Percentiles rank a stretch among this genome's conserved stretches.
These are phyloP conservation scores for Lactarius sp. DNA, from an alignment of 768 basidiomycete genomes.

Conservation along the genomic window DNA sequence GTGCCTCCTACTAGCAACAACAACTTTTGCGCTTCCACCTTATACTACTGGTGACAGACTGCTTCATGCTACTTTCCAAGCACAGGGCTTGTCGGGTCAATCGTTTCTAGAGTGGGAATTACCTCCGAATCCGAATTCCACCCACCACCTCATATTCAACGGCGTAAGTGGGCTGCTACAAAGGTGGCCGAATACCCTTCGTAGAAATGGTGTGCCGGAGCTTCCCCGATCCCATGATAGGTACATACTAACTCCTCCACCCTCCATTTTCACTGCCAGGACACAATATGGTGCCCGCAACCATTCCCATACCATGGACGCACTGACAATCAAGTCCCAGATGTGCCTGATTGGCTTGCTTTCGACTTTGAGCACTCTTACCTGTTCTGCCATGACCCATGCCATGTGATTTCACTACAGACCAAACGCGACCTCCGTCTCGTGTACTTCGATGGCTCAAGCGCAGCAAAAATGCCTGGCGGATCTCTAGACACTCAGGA, in stretches of 20 bases:
- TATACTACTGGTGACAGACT: conserved; percentile 23
- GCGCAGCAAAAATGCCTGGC: conserved; percentile 24
- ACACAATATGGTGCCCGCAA: too few relatives aligned
- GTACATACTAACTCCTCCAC: too few relatives aligned
- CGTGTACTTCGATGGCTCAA: conserved; percentile 21
- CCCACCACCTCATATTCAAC: conserved; percentile 35
- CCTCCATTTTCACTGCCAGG: too few relatives aligned
- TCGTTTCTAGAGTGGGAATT: conserved; percentile 12
- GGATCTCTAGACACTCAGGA: conserved; percentile 38
- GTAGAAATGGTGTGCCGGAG: conserved; percentile 5
- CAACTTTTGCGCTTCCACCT: conserved; percentile 3
- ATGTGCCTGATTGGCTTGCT: conserved; percentile 16
- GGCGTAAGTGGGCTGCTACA: conserved; percentile 35
- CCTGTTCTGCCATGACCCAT: not conserved
- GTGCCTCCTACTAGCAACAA: too few relatives aligned
- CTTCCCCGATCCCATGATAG: too few relatives aligned
- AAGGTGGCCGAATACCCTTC: conserved; percentile 36
- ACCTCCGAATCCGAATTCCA: conserved; percentile 30
- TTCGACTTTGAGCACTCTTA: conserved; percentile 23
- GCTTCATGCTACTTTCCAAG: conserved; percentile 22
- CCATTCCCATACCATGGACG: too few relatives aligned
- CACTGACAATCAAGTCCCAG: too few relatives aligned
- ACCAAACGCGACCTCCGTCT: conserved; percentile 11
- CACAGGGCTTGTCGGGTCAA: too few relatives aligned
- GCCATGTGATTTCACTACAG: conserved; percentile 10